A percentile compares a stretch with the other conserved stretches of the same genome.
Conservation (phyloP, 805 yeast species). For the Candida koratica region DNA sequence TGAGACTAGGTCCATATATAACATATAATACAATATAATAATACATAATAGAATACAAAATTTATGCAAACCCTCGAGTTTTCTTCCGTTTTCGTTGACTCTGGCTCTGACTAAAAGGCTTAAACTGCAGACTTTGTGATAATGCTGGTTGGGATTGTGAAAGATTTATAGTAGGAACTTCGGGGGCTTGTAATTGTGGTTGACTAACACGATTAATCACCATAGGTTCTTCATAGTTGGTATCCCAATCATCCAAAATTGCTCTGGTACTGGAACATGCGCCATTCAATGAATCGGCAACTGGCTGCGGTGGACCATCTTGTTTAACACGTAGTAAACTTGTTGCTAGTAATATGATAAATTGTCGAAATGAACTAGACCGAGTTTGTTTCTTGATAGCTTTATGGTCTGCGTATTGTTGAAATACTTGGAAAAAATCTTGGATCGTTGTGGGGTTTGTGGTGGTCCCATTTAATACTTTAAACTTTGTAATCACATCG, state of each 20-base stretch:
- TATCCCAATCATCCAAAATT: constrained; percentile 18
- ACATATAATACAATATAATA: constrained; percentile 1
- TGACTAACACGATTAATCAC: constrained; percentile 6
- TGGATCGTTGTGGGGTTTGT: not conserved
- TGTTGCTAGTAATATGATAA: constrained; percentile 13
- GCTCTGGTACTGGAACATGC: constrained; percentile 12
- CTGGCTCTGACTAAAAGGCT: not conserved
- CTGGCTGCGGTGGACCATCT: not conserved
- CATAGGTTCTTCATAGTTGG: constrained; percentile 9
- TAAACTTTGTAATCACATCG: constrained; percentile 1
- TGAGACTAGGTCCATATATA: constrained; percentile 21
- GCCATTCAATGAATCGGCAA: constrained; percentile 5
- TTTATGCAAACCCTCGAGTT: constrained; percentile 45
- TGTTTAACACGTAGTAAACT: constrained; percentile 15
- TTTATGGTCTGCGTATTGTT: constrained; percentile 5
- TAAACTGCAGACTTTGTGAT: constrained; percentile 6
- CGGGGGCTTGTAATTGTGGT: constrained; percentile 3
- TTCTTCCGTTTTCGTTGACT: constrained; percentile 23
- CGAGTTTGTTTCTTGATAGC: constrained; percentile 10
- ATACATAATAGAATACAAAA: constrained; percentile 8
- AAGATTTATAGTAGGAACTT: constrained; percentile 18
- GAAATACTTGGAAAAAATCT: constrained; percentile 6
- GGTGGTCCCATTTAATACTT: too few relatives aligned
- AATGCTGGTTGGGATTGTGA: constrained; percentile 1
- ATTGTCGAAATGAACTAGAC: constrained; percentile 5